These are phyloP conservation scores for Fomes fomentarius DNA, from an alignment of 1,284 basidiomycete species.

Conservation along the genomic window DNA sequence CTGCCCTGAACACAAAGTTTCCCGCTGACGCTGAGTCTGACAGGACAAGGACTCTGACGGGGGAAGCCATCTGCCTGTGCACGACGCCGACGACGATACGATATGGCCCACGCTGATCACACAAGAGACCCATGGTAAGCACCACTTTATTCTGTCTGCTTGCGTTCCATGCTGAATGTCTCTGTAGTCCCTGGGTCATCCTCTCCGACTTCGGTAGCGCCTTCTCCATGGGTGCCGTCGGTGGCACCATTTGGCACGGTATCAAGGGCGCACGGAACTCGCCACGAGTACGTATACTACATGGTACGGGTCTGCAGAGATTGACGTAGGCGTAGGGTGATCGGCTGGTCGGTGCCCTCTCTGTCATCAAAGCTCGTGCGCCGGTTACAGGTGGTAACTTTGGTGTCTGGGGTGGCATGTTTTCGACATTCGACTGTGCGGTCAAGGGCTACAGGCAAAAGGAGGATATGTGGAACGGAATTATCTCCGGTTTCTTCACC, in stretches of 20 bases:
- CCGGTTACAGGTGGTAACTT: conserved; percentile 99
- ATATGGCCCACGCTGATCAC: conserved; percentile 88
- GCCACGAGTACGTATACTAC: conserved; percentile 70
- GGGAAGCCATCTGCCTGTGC: conserved; percentile 23
- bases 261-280: conserved; percentile 98
- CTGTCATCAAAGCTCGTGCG: conserved; percentile 97
- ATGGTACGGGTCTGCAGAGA: neutral
- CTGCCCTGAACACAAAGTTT: conserved; percentile 30
- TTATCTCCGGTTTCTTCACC: conserved; percentile 97
- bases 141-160: neutral
- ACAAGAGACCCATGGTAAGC: conserved; percentile 89
- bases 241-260: conserved; percentile 98
- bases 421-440: conserved; percentile 96
- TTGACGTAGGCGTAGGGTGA: conserved; percentile 68
- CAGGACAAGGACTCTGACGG: conserved; percentile 9
- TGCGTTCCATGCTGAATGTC: conserved; percentile 8
- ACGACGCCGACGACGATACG: conserved; percentile 23
- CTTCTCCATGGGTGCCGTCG: conserved; percentile 94
- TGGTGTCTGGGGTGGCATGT: conserved; percentile 98
- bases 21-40: conserved; percentile 3
- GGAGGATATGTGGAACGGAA: conserved; percentile 99
- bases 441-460: conserved; percentile 98
- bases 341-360: conserved; percentile 90
- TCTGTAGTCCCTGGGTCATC: conserved; percentile 92
- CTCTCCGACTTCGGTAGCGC: conserved; percentile 98